A percentile compares a stretch with the other conserved stretches of the same genome.
Evolutionary conservation across 371 early-diverging fungal species (phyloP).

Genomic region (Actinomortierella ambigua): DNA sequence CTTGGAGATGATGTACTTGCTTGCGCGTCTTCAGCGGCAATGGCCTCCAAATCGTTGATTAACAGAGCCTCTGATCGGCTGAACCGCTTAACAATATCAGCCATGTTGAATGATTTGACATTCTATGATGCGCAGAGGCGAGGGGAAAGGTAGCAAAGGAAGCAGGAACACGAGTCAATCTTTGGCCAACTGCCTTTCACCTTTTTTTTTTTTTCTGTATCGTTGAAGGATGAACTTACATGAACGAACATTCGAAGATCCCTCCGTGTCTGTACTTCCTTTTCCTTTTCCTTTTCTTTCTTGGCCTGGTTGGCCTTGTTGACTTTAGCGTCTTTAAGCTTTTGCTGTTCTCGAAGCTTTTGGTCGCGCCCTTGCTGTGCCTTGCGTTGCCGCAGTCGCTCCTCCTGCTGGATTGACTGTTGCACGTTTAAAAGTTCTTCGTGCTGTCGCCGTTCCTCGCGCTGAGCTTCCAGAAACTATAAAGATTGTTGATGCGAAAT

Average conservation of each 20-base stretch:
- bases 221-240: conserved; percentile 3
- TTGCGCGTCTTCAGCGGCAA: conserved; percentile 17
- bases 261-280: conserved; percentile 23
- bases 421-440: conserved; percentile 37
- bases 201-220: background rate
- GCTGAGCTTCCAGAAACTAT: conserved; percentile 41
- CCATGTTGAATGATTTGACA: conserved; percentile 26
- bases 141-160: background rate
- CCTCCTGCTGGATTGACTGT: conserved; percentile 27
- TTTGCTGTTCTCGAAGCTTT: conserved; percentile 31
- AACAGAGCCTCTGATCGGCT: conserved; percentile 34
- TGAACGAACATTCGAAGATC: conserved; percentile 35
- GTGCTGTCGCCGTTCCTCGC: conserved; percentile 40
- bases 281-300: conserved; percentile 11
- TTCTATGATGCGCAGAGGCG: conserved; percentile 6
- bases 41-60: conserved; percentile 19
- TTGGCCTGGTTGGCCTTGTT: conserved; percentile 11
- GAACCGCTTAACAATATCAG: conserved; percentile 16
- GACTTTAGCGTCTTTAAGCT: conserved; percentile 25
- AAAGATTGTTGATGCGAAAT: background rate
- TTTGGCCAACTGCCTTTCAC: background rate
- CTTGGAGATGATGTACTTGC: too few species aligned
- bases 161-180: background rate
- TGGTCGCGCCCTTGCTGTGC: conserved; percentile 33
- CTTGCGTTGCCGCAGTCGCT: conserved; percentile 24